Evolutionary conservation across 345 rosid species (phyloP), one percentile per base, ranked within the genome.

Genomic region (Zanthoxylum bungeanum): DNA sequence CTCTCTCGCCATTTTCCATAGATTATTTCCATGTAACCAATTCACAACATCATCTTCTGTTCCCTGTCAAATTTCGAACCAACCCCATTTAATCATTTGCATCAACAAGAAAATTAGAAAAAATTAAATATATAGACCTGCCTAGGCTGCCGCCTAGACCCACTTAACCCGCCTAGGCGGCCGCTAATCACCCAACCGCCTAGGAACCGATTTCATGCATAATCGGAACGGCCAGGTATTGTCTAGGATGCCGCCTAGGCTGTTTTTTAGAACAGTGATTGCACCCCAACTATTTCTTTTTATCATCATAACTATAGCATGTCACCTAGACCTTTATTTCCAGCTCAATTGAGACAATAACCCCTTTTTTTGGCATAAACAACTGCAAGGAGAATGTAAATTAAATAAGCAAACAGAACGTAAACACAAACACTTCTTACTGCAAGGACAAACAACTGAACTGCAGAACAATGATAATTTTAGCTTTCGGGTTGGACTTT

Each of bases 21-120:
- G 87, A 31, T 92, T 92, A 28, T 89, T 85, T 36, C 99, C 99
- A 14, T 96, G 99, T 67, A 93, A 80, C 97, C 96, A 96, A 73
- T 93, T 93, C 67, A 96, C 99, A 11, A 96, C 98, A 34, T 96
- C 99, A 31, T 96, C 99, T 44, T 96, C 98, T 3, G 95, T 96
- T 10, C 98, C 99, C 99, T 96, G 89, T 50, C 70, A 57, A 72
- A 58, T 21, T 40, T 52, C 19, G 28, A 61, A 3, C 27, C 22
- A 69, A 31, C 56, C 40, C 27, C 1, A 9, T 62, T 63, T 44
- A 14, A 39, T 11, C 16, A 27, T 62, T 68, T 30, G 2, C 17
- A 60, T 16, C 14, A 57, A 36, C 63, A 27, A 40, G 49, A 47
- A 19, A 49, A 9, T 39, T 39, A n/a, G n/a, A n/a, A n/a, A n/a